Base-by-base conservation (phyloP, 305 asterid genomes). In the Solanum chacoense region DNA sequence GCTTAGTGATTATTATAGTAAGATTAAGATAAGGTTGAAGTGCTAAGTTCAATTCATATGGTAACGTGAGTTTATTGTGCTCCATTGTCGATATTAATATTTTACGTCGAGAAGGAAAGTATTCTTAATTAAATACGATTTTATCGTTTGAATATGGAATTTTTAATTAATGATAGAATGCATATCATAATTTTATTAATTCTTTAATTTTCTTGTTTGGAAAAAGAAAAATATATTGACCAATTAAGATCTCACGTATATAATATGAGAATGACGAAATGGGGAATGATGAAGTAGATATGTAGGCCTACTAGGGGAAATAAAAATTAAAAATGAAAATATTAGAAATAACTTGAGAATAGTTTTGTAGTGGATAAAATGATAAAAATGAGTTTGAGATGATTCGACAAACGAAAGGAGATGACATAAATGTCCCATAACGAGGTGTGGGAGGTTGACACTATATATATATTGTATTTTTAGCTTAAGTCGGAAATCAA, bases 141-240 rank as follows among this genome's bases (percentile, higher is more conserved):
- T 7, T 55, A 55, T 7, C 4, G 24, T 7, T 7, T 18, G 24
- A 55, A 55, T 20, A 7, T 55, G 24, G 3, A 55, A 1, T 1
- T 55, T 55, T 7, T 3, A 7, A 55, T 55, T 3, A 18, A 20
- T 55, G 11, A 55, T 50, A 1, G 4, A 55, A 18, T 13, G 1
- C 1, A 18, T 55, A 55, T 55, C 4, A 55, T 18, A 3, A 20
- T 18, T 55, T 55, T 55, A 20, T 55, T 20, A 55, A 20, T 7
- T 55, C 0, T 55, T 45, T 45, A 45, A 4, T 45, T 45, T 45
- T 45, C 3, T 45, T 0, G 0, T 45, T 14, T 14, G 63, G 3
- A 14, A 45, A 45, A 42, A 0, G 63, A 38, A 38, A 11, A 38
- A 11, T 38, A 38, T 38, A 38, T 38, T 42, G 2, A 42, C 6